Percentiles rank a stretch among this genome's conserved stretches.
These are phyloP conservation scores for Endoconidiophora polonica DNA, from an alignment of 2,329 filamentous ascomycete genomes.

Conservation along the genomic window DNA sequence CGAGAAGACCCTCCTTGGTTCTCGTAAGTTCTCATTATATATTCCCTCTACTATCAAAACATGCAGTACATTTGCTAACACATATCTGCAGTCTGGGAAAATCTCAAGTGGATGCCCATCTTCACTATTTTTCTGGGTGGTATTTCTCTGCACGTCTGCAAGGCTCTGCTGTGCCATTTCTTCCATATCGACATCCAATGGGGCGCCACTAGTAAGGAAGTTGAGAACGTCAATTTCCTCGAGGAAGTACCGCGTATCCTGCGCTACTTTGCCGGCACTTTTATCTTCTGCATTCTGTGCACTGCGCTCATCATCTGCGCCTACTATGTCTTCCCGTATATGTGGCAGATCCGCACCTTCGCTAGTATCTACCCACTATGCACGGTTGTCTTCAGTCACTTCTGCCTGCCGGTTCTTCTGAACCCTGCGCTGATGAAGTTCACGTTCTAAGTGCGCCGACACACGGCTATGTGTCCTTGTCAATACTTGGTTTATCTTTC, in stretches of 20 bases:
- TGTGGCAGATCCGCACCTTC: slow-evolving; percentile 41
- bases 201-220: slow-evolving; percentile 43
- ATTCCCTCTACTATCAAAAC: slow-evolving; percentile 1
- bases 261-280: slow-evolving; percentile 34
- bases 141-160: slow-evolving; percentile 26
- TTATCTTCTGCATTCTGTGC: slow-evolving; percentile 30
- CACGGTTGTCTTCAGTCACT: slow-evolving; percentile 35
- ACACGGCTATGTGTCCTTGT: neutral
- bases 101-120: slow-evolving; percentile 46
- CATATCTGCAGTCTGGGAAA: slow-evolving; percentile 27
- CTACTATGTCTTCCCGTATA: slow-evolving; percentile 27
- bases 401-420: slow-evolving; percentile 40
- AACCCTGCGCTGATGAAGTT: slow-evolving; percentile 44
- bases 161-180: slow-evolving; percentile 26
- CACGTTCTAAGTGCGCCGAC: slow-evolving; percentile 11
- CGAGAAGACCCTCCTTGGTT: slow-evolving; percentile 31
- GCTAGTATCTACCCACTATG: slow-evolving; percentile 42
- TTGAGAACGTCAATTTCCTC: slow-evolving; percentile 38
- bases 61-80: neutral
- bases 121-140: slow-evolving; percentile 29
- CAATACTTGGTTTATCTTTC: neutral
- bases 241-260: slow-evolving; percentile 37
- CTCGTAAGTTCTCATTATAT: slow-evolving; percentile 17
- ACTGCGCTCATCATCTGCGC: slow-evolving; percentile 32
- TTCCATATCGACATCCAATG: slow-evolving; percentile 29